phyloP scores from a whole-genome alignment of 2,329 filamentous ascomycete species.

The Pseudonectria foliicola region DNA sequence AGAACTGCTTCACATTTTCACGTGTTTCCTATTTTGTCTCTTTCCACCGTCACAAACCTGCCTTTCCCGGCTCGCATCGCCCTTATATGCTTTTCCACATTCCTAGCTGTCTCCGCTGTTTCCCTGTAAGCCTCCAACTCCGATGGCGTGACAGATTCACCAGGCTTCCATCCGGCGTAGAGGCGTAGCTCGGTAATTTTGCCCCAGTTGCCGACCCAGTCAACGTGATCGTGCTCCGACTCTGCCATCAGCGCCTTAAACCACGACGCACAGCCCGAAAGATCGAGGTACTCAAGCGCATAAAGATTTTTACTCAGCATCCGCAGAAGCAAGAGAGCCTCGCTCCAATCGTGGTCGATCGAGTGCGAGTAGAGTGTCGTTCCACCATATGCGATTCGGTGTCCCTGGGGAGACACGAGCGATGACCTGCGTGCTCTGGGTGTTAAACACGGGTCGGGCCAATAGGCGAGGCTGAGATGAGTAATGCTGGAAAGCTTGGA shows the following conservation, averaged over 20 bases:
- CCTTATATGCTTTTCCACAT: constrained; percentile 42
- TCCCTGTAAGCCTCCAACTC: constrained; percentile 28
- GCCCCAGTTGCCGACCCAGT: constrained; percentile 49
- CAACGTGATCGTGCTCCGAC: constrained; percentile 40
- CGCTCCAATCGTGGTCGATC: constrained; percentile 52
- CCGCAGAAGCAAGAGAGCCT: constrained; percentile 49
- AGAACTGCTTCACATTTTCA: too few species aligned
- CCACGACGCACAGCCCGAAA: constrained; percentile 54
- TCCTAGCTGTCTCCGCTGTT: constrained; percentile 30
- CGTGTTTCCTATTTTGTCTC: constrained; percentile 25
- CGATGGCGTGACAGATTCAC: constrained; percentile 25
- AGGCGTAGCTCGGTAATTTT: constrained; percentile 42
- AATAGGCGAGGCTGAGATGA: constrained; percentile 54
- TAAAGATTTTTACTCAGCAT: constrained; percentile 49
- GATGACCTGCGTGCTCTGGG: constrained; percentile 44
- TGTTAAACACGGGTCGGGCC: constrained; percentile 54
- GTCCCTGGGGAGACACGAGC: constrained; percentile 37
- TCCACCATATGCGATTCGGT: constrained; percentile 43
- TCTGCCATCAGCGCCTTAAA: constrained; percentile 37
- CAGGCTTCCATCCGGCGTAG: constrained; percentile 35
- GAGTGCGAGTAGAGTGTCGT: constrained; percentile 52
- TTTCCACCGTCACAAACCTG: constrained; percentile 42
- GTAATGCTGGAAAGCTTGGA: constrained; percentile 47
- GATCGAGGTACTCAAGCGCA: constrained; percentile 52
- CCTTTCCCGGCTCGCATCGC: constrained; percentile 40